Evolutionary conservation across 257 asterid species (phyloP).

Genomic region (Gynochthodes officinalis): DNA sequence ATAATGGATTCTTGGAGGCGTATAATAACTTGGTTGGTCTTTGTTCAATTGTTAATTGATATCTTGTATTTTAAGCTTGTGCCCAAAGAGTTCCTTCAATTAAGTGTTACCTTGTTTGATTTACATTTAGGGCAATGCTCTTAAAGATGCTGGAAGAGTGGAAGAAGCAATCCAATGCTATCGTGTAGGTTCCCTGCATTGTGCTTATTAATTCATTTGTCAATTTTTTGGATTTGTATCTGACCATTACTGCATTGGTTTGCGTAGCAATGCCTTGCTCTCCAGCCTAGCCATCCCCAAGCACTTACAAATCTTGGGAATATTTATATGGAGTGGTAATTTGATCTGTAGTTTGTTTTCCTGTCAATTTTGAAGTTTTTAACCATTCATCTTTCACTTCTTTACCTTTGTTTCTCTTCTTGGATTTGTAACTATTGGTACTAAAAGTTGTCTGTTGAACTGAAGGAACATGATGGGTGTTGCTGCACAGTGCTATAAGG

Average conservation of each 20-base stretch:
- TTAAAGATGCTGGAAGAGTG: constrained; percentile 93
- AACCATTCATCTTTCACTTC: not conserved
- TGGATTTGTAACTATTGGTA: constrained; percentile 13
- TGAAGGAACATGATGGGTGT: constrained; percentile 91
- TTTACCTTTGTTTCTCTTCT: not conserved
- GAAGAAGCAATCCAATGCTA: constrained; percentile 95
- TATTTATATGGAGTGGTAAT: constrained; percentile 97
- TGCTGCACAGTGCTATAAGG: constrained; percentile 96
- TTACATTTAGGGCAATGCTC: constrained; percentile 77
- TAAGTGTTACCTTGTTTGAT: not conserved
- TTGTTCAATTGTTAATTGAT: not conserved
- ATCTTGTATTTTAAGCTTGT: not conserved
- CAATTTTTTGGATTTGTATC: not conserved
- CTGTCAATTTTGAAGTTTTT: not conserved
- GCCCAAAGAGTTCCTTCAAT: not conserved
- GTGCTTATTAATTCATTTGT: not conserved
- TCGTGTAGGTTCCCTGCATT: constrained; percentile 50
- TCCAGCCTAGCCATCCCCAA: constrained; percentile 96
- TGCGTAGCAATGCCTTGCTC: constrained; percentile 87
- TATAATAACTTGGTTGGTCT: constrained; percentile 80
- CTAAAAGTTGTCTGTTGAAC: constrained; percentile 14
- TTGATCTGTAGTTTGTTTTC: not conserved
- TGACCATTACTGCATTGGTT: constrained; percentile 21
- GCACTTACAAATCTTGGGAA: constrained; percentile 98
- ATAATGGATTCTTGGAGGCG: constrained; percentile 89